Conservation (phyloP, 495 filamentous ascomycete genomes). For the Massariosphaeria phaeospora region DNA sequence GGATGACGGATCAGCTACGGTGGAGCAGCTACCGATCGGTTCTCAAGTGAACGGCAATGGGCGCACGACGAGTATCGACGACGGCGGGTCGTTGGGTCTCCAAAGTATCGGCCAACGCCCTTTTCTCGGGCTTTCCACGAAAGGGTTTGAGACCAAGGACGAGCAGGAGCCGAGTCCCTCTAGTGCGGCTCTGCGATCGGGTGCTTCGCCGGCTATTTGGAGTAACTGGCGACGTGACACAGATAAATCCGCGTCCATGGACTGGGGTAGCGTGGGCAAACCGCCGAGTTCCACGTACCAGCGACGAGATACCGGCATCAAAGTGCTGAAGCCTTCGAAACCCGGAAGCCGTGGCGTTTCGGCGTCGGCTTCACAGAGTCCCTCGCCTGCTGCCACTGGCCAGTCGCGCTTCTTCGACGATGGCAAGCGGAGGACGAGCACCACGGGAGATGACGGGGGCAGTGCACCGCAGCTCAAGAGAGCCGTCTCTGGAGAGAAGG, state of each 20-base stretch:
- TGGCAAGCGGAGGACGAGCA: slow-evolving; percentile 32
- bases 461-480: slow-evolving; percentile 17
- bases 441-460: slow-evolving; percentile 6
- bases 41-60: slow-evolving; percentile 8
- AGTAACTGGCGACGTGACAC: slow-evolving; percentile 42
- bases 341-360: slow-evolving; percentile 35
- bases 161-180: slow-evolving; percentile 26
- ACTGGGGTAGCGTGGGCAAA: slow-evolving; percentile 40
- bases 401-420: slow-evolving; percentile 44
- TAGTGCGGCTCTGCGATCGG: slow-evolving; percentile 33
- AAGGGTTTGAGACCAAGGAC: slow-evolving; percentile 24
- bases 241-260: slow-evolving; percentile 31
- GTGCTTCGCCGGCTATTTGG: slow-evolving; percentile 40
- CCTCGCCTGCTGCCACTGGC: slow-evolving; percentile 25
- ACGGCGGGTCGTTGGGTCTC: slow-evolving; percentile 17
- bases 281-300: slow-evolving; percentile 32
- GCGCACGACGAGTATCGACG: slow-evolving; percentile 18
- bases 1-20: not conserved
- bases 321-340: slow-evolving; percentile 41
- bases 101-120: slow-evolving; percentile 28
- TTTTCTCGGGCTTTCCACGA: slow-evolving; percentile 12
- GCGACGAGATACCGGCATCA: slow-evolving; percentile 42
- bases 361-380: slow-evolving; percentile 8
- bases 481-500: slow-evolving; percentile 30
- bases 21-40: not conserved